These are phyloP conservation scores for Letharia lupina DNA, from an alignment of 495 filamentous ascomycete genomes.

Conservation along the genomic window DNA sequence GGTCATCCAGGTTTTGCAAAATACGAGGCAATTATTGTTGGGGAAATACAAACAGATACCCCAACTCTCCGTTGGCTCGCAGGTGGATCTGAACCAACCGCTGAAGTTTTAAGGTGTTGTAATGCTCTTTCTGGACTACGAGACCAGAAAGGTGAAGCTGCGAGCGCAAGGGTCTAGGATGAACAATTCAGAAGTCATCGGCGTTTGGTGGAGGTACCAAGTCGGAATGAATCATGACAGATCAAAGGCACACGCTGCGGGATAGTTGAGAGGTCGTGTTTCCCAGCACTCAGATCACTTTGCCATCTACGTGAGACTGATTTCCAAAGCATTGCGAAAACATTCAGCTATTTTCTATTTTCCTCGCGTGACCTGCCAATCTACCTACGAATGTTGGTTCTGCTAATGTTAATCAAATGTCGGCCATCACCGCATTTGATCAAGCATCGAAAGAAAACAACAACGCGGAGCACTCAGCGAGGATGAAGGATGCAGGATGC, in stretches of 20 bases:
- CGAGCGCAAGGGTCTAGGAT: not conserved
- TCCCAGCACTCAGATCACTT: not conserved
- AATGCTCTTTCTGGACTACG: not conserved
- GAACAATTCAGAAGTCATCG: not conserved
- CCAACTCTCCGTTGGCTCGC: constrained; percentile 41
- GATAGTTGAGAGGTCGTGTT: not conserved
- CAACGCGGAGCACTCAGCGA: not conserved
- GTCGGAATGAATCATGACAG: not conserved
- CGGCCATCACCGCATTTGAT: not conserved
- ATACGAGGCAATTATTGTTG: constrained; percentile 38
- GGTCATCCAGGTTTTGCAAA: constrained; percentile 37
- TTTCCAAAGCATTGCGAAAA: not conserved
- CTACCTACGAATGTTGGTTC: not conserved
- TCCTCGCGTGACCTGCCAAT: too few species aligned
- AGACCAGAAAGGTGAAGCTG: not conserved
- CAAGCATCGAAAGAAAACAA: not conserved
- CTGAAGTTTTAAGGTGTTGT: constrained; percentile 3
- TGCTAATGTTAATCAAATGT: not conserved
- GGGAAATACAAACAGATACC: constrained; percentile 47
- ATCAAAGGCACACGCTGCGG: not conserved
- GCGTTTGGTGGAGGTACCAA: not conserved
- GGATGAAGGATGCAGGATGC: not conserved
- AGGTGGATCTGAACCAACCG: constrained; percentile 38
- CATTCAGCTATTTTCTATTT: not conserved
- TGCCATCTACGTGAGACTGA: not conserved